Conservation (phyloP, 176 grass and related monocot genomes). For the Paspalum vaginatum region DNA sequence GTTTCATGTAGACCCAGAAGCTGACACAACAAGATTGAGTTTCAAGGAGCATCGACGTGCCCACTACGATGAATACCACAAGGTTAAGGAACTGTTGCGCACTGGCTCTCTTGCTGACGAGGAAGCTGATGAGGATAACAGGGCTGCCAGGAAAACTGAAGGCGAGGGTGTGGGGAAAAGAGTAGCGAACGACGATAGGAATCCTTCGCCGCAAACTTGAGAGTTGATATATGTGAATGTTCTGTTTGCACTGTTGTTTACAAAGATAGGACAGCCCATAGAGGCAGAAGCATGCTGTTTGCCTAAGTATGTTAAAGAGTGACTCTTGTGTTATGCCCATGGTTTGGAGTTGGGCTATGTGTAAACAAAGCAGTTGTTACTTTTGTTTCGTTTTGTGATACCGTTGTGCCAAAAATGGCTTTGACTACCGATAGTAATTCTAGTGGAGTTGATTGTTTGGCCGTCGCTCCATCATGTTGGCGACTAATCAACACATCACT, state of each 20-base stretch:
- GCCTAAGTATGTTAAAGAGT: slow-evolving; percentile 20
- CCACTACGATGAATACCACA: slow-evolving; percentile 83
- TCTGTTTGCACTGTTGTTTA: neutral
- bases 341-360: no score
- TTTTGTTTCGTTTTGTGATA: no score
- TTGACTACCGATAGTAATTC: no score
- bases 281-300: slow-evolving; percentile 1
- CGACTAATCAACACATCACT: no score
- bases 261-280: neutral
- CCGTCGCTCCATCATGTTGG: no score
- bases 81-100: slow-evolving; percentile 82
- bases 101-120: slow-evolving; percentile 64
- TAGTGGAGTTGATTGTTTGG: no score
- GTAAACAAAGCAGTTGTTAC: no score
- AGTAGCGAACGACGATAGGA: neutral
- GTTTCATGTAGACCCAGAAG: slow-evolving; percentile 43
- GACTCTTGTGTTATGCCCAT: no score
- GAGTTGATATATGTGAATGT: neutral
- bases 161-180: slow-evolving; percentile 21
- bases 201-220: slow-evolving; percentile 22
- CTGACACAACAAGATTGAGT: slow-evolving; percentile 51
- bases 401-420: no score
- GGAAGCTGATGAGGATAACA: slow-evolving; percentile 41
- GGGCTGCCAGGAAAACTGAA: slow-evolving; percentile 15
- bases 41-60: slow-evolving; percentile 83